These are phyloP conservation scores for Tricholoma sp. DNA, from an alignment of 768 basidiomycete genomes.

Conservation along the genomic window DNA sequence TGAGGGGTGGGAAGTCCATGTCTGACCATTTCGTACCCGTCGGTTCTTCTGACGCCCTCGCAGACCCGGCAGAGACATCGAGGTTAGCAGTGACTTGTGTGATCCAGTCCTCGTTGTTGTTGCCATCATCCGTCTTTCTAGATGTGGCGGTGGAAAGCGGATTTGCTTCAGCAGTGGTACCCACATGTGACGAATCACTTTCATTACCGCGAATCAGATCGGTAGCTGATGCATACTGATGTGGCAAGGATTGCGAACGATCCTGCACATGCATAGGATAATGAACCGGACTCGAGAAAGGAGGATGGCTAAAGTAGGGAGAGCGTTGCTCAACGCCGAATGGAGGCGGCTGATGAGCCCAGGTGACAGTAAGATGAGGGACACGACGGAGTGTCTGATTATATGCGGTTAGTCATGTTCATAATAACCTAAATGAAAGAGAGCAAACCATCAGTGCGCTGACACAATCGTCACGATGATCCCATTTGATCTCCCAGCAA, in stretches of 20 bases:
- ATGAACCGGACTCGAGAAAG: constrained; percentile 3
- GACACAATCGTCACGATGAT: constrained; percentile 70
- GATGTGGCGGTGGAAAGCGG: background rate
- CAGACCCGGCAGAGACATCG: background rate
- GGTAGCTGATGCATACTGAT: constrained; percentile 5
- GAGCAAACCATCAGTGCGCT: constrained; percentile 60
- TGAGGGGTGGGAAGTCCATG: constrained; percentile 32
- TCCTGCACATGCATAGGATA: constrained; percentile 29
- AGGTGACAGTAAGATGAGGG: constrained; percentile 70
- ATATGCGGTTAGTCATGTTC: constrained; percentile 1
- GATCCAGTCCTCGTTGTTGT: constrained; percentile 1
- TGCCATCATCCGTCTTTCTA: background rate
- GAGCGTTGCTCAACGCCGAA: constrained; percentile 14
- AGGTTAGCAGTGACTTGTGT: background rate
- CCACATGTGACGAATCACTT: background rate
- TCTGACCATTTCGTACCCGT: constrained; percentile 24
- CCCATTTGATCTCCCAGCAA: constrained; percentile 80
- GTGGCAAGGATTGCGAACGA: constrained; percentile 7
- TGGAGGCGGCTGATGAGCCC: constrained; percentile 61
- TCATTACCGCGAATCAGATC: constrained; percentile 3
- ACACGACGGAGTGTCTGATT: constrained; percentile 62
- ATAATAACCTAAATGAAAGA: background rate
- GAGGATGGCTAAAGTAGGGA: constrained; percentile 8
- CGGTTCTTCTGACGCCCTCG: background rate
- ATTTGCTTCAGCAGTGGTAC: background rate